Percentiles rank a stretch among this genome's conserved stretches.
phyloP scores from a whole-genome alignment of 1,284 basidiomycete genomes.

The Hypsizygus ulmarius region DNA sequence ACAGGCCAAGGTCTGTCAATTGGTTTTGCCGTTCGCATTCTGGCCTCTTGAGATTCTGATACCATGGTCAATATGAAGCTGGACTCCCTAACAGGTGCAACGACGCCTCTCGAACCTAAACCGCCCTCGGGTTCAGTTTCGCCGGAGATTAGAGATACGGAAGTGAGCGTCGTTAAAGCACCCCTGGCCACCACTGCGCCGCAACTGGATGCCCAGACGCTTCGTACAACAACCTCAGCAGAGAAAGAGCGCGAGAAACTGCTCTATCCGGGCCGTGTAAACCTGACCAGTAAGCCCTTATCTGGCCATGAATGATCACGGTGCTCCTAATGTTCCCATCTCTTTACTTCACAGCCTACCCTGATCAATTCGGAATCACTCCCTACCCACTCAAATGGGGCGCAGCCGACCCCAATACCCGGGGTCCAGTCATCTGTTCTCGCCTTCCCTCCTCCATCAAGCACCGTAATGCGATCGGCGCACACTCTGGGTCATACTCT shows the following conservation, averaged over 20 bases:
- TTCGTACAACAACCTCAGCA: conserved; percentile 18
- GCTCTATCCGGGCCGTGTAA: conserved; percentile 74
- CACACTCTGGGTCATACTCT: conserved; percentile 91
- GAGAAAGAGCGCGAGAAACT: conserved; percentile 72
- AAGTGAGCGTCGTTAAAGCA: conserved; percentile 16
- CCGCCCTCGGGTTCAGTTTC: conserved; percentile 23
- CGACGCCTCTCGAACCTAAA: conserved; percentile 27
- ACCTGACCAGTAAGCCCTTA: conserved; percentile 69
- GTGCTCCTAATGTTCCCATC: not conserved
- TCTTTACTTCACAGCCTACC: conserved; percentile 35
- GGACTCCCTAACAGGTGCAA: conserved; percentile 27
- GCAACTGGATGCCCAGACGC: conserved; percentile 22
- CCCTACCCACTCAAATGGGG: conserved; percentile 86
- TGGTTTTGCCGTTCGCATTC: not conserved
- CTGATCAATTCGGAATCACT: conserved; percentile 50
- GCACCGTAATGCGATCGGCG: conserved; percentile 90
- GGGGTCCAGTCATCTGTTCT: conserved; percentile 90
- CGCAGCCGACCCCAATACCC: conserved; percentile 57
- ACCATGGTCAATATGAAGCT: conserved; percentile 24
- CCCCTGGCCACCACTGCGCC: conserved; percentile 31
- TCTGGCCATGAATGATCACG: not conserved
- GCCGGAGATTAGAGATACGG: conserved; percentile 6
- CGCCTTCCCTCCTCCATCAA: conserved; percentile 85
- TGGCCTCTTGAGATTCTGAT: conserved; percentile 8
- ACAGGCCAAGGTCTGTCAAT: conserved; percentile 56